These are phyloP conservation scores for Syncephalastrum sp. DNA, from an alignment of 371 early-diverging fungal species.

Conservation along the genomic window DNA sequence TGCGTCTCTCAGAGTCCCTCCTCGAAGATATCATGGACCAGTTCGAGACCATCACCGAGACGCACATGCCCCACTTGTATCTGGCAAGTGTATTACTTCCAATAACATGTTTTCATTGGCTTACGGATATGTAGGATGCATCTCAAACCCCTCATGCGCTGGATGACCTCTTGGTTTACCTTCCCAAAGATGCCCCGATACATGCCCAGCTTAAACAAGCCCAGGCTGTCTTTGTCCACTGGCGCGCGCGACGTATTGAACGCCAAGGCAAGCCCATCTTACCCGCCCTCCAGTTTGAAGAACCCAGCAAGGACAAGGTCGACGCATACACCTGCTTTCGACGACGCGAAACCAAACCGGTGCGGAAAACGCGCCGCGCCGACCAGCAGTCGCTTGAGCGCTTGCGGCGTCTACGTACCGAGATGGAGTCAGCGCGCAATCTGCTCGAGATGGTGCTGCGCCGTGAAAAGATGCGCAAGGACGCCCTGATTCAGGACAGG, in stretches of 20 bases:
- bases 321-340: constrained; percentile 98
- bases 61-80: constrained; percentile 46
- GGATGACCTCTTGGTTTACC: constrained; percentile 17
- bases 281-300: constrained; percentile 65
- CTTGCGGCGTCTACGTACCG: constrained; percentile 76
- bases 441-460: constrained; percentile 80
- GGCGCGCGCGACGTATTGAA: constrained; percentile 44
- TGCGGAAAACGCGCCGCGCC: constrained; percentile 88
- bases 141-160: constrained; percentile 38
- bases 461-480: constrained; percentile 75
- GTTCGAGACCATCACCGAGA: constrained; percentile 62
- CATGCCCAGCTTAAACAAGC: constrained; percentile 16
- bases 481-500: constrained; percentile 67
- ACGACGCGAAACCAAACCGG: constrained; percentile 83
- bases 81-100: constrained; percentile 33
- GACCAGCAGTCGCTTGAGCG: constrained; percentile 86
- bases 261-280: constrained; percentile 58
- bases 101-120: constrained; percentile 62
- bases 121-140: constrained; percentile 38
- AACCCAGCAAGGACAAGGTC: constrained; percentile 60
- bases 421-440: constrained; percentile 75
- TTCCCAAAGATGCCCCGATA: constrained; percentile 16
- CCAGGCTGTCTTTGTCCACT: constrained; percentile 35
- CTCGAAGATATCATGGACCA: constrained; percentile 83
- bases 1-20: constrained; percentile 58